Conservation (phyloP, 1,284 basidiomycete species). For the Cystobasidium pallidum region DNA sequence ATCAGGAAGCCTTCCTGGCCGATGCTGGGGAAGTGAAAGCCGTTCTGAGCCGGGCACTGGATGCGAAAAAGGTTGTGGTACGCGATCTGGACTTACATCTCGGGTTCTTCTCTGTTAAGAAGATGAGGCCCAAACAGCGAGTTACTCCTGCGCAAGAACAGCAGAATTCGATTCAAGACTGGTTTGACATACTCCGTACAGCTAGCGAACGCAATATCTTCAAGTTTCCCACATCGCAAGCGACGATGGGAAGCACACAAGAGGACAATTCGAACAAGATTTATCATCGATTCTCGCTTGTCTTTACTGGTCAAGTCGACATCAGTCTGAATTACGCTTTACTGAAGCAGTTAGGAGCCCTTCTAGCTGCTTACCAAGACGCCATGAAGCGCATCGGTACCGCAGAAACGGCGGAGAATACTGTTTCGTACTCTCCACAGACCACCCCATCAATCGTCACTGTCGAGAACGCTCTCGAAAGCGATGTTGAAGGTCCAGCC, state of each 20-base stretch:
- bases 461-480: conserved; percentile 4
- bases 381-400: conserved; percentile 12
- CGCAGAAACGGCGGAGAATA: background rate
- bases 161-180: conserved; percentile 41
- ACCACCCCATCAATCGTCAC: background rate
- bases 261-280: conserved; percentile 19
- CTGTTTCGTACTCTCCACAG: background rate
- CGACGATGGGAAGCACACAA: conserved; percentile 45
- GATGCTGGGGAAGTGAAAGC: conserved; percentile 48
- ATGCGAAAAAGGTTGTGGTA: conserved; percentile 16
- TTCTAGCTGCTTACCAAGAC: conserved; percentile 29
- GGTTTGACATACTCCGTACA: conserved; percentile 45
- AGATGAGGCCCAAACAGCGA: conserved; percentile 16
- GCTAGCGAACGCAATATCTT: conserved; percentile 46
- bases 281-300: conserved; percentile 46
- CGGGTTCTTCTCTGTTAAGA: conserved; percentile 39
- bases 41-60: conserved; percentile 40
- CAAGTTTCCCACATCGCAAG: conserved; percentile 44
- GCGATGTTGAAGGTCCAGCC: conserved; percentile 11
- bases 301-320: conserved; percentile 45
- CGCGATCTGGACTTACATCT: conserved; percentile 45
- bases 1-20: conserved; percentile 46
- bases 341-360: conserved; percentile 43
- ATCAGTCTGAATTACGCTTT: conserved; percentile 47
- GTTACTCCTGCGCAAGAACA: conserved; percentile 44